Percentiles rank a stretch among this genome's conserved stretches.
Conservation (phyloP, 2,329 filamentous ascomycete species). For the Clarireedia hainanense region DNA sequence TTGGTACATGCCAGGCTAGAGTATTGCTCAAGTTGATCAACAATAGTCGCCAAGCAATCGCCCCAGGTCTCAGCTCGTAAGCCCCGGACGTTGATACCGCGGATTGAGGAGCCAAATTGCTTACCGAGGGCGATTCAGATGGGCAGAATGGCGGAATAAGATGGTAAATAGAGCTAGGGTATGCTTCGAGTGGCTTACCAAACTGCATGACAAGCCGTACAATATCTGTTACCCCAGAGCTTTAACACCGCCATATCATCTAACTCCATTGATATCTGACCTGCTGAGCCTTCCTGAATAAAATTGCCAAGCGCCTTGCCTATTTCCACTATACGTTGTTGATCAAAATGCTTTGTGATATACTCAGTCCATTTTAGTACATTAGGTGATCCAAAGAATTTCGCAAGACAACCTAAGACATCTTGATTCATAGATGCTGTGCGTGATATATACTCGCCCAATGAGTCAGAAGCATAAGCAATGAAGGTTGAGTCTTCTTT, state of each 20-base stretch:
- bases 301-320: constrained; percentile 21
- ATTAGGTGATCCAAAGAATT: constrained; percentile 22
- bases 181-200: constrained; percentile 20
- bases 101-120: constrained; percentile 13
- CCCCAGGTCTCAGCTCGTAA: constrained; percentile 18
- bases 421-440: constrained; percentile 13
- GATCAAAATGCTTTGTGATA: constrained; percentile 16
- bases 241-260: constrained; percentile 18
- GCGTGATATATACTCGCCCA: constrained; percentile 22
- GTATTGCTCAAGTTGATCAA: constrained; percentile 6
- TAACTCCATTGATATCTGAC: constrained; percentile 19
- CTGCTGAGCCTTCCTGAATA: constrained; percentile 15
- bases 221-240: constrained; percentile 28
- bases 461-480: constrained; percentile 22
- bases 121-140: constrained; percentile 12
- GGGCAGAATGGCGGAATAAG: constrained; percentile 31
- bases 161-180: constrained; percentile 27
- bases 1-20: constrained; percentile 13
- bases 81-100: constrained; percentile 15
- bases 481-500: constrained; percentile 7
- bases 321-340: constrained; percentile 17
- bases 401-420: constrained; percentile 16
- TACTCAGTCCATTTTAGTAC: constrained; percentile 27
- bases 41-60: constrained; percentile 20
- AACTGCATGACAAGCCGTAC: constrained; percentile 28